phyloP scores from a whole-genome alignment of 2,329 filamentous ascomycete genomes.

The Paracorniculantispora psalliotae region DNA sequence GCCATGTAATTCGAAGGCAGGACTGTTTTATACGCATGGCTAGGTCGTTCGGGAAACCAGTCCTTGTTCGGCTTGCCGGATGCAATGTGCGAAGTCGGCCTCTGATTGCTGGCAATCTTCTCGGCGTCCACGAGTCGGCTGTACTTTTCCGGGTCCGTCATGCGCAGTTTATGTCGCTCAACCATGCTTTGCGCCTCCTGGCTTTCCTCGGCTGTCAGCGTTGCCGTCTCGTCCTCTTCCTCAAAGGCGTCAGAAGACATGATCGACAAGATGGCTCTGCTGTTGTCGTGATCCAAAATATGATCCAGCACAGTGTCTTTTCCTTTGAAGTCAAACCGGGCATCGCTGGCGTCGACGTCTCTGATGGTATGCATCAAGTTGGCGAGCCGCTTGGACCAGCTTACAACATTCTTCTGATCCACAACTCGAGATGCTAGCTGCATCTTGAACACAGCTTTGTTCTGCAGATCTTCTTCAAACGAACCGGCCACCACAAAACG shows the following conservation, averaged over 20 bases:
- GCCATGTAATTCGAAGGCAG: too few relatives aligned
- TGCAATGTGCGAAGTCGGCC: not conserved
- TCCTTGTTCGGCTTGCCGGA: constrained; percentile 7
- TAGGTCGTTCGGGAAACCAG: not conserved
- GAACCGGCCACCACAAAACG: constrained; percentile 74
- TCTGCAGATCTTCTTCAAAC: constrained; percentile 69
- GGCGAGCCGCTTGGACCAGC: constrained; percentile 52
- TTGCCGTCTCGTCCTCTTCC: constrained; percentile 54
- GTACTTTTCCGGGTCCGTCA: constrained; percentile 29
- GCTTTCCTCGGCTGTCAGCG: constrained; percentile 56
- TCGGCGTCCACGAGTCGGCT: constrained; percentile 17
- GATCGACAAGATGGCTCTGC: constrained; percentile 48
- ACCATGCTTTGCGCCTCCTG: constrained; percentile 45
- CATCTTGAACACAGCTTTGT: constrained; percentile 74
- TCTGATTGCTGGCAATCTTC: not conserved
- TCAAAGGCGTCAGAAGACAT: constrained; percentile 69
- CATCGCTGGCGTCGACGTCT: constrained; percentile 35
- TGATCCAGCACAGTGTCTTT: constrained; percentile 59
- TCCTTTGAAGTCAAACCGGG: constrained; percentile 46
- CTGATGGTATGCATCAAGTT: constrained; percentile 58
- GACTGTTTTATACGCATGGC: not conserved
- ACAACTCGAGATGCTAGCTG: constrained; percentile 76
- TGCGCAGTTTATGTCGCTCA: constrained; percentile 29
- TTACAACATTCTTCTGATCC: constrained; percentile 73
- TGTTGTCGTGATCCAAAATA: constrained; percentile 34